A percentile compares a stretch with the other conserved stretches of the same genome.
Conservation (phyloP, 352 stramenopile species). For the Phytopythium boreale region DNA sequence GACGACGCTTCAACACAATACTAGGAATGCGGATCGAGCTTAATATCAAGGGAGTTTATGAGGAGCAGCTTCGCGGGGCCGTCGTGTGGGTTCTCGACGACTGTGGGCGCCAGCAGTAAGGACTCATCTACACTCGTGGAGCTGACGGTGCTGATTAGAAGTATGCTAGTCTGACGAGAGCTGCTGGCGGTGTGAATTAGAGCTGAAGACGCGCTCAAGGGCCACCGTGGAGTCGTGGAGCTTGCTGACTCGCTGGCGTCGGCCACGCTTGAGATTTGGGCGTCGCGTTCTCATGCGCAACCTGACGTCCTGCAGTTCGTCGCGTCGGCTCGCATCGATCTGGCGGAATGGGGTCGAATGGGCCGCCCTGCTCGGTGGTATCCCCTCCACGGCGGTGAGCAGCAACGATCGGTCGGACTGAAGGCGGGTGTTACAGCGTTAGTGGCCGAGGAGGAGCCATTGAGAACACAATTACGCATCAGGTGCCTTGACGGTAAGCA, state of each 20-base stretch:
- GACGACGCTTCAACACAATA: not conserved
- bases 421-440: no score
- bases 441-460: not conserved
- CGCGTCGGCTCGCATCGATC: constrained; percentile 15
- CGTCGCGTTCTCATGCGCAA: not conserved
- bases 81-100: not conserved
- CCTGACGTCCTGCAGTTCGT: constrained; percentile 27
- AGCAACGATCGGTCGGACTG: not conserved
- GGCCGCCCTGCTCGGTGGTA: constrained; percentile 13
- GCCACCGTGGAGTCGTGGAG: not conserved
- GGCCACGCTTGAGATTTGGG: not conserved
- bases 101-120: not conserved
- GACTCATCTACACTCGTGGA: not conserved
- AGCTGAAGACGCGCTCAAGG: not conserved
- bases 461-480: not conserved
- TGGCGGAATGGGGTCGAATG: constrained; percentile 16
- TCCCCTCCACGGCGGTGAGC: constrained; percentile 3
- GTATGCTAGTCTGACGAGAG: no score
- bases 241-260: not conserved
- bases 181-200: not conserved
- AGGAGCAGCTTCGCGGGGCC: not conserved
- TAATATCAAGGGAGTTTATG: no score
- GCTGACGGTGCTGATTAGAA: no score
- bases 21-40: constrained; percentile 1
- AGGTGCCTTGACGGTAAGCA: not conserved